Base-by-base conservation (phyloP, 106 monocot species). In the Acorus calamus region DNA sequence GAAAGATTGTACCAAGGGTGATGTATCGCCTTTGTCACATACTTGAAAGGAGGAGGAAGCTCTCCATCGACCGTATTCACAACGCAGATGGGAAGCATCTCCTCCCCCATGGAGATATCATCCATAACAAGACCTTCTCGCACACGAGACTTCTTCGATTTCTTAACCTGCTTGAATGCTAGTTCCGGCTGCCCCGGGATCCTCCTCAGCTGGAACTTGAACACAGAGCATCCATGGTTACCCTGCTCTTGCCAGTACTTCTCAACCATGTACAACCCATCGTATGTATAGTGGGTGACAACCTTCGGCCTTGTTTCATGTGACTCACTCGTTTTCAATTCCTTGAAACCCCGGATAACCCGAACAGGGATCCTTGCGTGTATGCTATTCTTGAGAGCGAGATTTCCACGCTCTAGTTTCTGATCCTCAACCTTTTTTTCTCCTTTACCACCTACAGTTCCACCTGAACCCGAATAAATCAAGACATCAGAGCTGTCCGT, bases 381-480 rank as follows among this genome's bases (percentile, higher is more conserved):
- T 59, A 96, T 85, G 50, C 84, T 76, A 60, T 96, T 96, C 67
- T 87, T 87, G 14, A 96, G 61, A 51, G 84, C 87, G 42, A 91
- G 68, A 54, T 96, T 96, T 2, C 94, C 94, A 50, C 84, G 74
- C 59, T 91, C 80, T 44, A 91, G 87, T 64, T 87, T 96, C 60
- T 96, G 94, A 78, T 96, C 87, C 70, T 78, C 81, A 55, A 76
- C 66, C 45, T 62, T 63, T 62, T 86, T 82, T 46, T 79, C 62
- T 68, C 54, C 63, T 10, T 60, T 71, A 14, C 52, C 46, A 76
- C 28, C 28, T 28, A 85, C 65, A 57, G 76, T 83, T 65, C 93
- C 94, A 60, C 94, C 94, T 44, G 90, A 70, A 61, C 94, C 94
- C 56, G 90, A 81, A 78, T 87, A 96, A 69, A 87, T 85, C 67